These are phyloP conservation scores for Suhomyces sp. DNA, from an alignment of 805 yeast genomes.

Conservation along the genomic window DNA sequence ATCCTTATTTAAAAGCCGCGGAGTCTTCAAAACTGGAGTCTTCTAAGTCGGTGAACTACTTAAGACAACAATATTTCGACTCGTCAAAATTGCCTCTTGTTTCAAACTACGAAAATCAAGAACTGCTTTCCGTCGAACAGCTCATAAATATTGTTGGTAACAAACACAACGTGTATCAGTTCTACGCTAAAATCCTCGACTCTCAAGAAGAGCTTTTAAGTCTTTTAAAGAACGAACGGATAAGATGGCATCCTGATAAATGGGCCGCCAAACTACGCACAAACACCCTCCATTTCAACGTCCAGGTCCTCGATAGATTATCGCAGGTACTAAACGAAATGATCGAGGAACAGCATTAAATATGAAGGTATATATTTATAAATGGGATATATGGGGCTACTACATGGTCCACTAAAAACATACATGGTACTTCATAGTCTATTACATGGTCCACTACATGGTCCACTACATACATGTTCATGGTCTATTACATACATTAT, in stretches of 20 bases:
- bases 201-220: constrained; percentile 16
- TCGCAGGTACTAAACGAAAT: constrained; percentile 31
- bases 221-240: constrained; percentile 46
- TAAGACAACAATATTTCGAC: constrained; percentile 5
- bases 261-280: constrained; percentile 35
- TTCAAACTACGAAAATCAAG: constrained; percentile 10
- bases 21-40: neutral
- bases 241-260: constrained; percentile 72
- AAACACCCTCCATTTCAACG: constrained; percentile 15
- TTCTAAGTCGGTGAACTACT: neutral
- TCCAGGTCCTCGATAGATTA: constrained; percentile 26
- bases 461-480: too few species aligned
- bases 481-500: neutral
- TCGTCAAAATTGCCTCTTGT: constrained; percentile 7
- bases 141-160: constrained; percentile 17
- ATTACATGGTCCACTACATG: neutral
- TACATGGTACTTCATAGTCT: too few species aligned
- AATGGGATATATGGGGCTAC: too few species aligned
- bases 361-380: neutral
- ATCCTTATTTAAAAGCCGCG: constrained; percentile 21
- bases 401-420: too few species aligned
- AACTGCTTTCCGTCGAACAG: constrained; percentile 5
- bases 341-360: constrained; percentile 12
- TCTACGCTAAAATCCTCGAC: constrained; percentile 22
- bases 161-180: constrained; percentile 20